Percentiles rank a stretch among this genome's conserved stretches.
phyloP scores from a whole-genome alignment of 2,329 filamentous ascomycete species.

The Cordyceps cicadae region DNA sequence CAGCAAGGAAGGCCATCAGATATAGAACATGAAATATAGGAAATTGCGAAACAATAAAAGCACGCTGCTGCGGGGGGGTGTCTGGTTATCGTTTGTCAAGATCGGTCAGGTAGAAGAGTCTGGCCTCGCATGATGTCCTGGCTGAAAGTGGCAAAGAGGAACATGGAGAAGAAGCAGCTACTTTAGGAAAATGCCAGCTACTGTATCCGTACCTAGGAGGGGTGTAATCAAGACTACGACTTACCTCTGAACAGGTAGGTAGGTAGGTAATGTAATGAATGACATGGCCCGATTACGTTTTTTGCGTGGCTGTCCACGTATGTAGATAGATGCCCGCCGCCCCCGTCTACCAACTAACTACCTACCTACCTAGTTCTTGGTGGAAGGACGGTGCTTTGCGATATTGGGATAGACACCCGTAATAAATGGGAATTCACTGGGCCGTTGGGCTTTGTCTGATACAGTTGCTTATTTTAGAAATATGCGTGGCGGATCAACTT shows the following conservation, averaged over 20 bases:
- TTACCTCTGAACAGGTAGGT: too few relatives aligned
- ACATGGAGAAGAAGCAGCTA: not conserved
- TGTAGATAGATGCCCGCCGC: not conserved
- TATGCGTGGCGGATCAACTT: not conserved
- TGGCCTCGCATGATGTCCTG: too few relatives aligned
- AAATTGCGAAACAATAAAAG: not conserved
- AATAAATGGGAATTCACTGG: conserved; percentile 1
- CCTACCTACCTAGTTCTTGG: too few relatives aligned
- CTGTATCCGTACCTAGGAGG: too few relatives aligned
- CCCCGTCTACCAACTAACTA: too few relatives aligned
- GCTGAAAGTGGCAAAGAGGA: not conserved
- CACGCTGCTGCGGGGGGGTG: not conserved
- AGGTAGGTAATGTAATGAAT: too few relatives aligned
- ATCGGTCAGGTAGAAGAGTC: not conserved
- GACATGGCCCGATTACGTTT: not conserved
- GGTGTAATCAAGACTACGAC: not conserved
- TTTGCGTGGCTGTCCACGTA: not conserved
- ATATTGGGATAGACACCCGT: not conserved
- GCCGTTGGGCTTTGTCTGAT: not conserved
- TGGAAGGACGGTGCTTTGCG: not conserved
- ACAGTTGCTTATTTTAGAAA: not conserved
- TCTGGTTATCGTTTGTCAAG: not conserved
- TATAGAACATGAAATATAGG: not conserved
- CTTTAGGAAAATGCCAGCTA: not conserved
- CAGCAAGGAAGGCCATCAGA: not conserved